Conservation (phyloP, 2,329 filamentous ascomycete genomes). For the Coleophoma cylindrospora region DNA sequence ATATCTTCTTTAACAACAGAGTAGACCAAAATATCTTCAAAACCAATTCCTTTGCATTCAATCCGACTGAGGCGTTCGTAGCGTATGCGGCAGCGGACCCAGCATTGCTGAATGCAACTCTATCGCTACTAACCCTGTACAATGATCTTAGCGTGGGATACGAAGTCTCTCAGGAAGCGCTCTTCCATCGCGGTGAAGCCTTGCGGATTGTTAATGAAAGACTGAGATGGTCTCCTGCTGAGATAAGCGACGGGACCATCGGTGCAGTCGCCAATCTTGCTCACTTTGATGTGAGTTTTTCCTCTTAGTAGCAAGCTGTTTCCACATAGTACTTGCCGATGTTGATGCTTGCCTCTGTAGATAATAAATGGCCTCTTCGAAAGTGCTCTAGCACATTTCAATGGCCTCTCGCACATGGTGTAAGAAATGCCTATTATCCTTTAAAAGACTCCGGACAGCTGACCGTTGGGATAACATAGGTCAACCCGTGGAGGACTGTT, state of each 20-base stretch:
- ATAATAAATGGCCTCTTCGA: not conserved
- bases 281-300: constrained; percentile 5
- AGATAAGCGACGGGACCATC: constrained; percentile 3
- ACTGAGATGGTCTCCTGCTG: not conserved
- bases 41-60: constrained; percentile 11
- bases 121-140: constrained; percentile 11
- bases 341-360: not conserved
- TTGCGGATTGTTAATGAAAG: constrained; percentile 11
- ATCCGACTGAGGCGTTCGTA: constrained; percentile 9
- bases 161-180: constrained; percentile 5
- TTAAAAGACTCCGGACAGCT: not conserved
- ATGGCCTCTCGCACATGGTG: not conserved
- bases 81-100: constrained; percentile 6
- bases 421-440: no score
- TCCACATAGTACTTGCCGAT: no score
- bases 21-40: not conserved
- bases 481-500: not conserved
- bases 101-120: constrained; percentile 11
- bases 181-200: constrained; percentile 13
- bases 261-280: constrained; percentile 5
- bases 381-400: not conserved
- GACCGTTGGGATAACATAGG: not conserved
- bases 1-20: not conserved
- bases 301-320: not conserved
- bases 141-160: constrained; percentile 5